These are phyloP conservation scores for Osmanthus fragrans DNA, from an alignment of 257 asterid species.

Conservation along the genomic window DNA sequence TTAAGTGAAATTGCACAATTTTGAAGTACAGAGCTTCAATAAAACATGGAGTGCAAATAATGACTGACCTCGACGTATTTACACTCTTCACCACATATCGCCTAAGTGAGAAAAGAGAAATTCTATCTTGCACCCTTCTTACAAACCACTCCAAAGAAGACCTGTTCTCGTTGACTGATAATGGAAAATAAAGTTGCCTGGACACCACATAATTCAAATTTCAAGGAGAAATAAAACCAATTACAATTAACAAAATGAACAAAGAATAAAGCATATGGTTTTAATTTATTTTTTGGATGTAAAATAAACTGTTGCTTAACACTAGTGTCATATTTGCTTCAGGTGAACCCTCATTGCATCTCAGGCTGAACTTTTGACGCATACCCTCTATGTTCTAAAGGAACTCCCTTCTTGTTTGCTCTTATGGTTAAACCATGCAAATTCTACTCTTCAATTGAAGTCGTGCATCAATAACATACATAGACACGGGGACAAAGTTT, in stretches of 20 bases:
- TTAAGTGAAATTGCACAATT: constrained; percentile 8
- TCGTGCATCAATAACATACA: neutral
- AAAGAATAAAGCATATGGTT: constrained; percentile 2
- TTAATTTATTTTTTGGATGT: neutral
- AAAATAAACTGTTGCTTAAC: constrained; percentile 4
- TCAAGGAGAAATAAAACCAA: constrained; percentile 4
- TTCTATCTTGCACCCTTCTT: constrained; percentile 78
- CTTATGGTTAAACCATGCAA: neutral
- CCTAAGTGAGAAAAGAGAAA: constrained; percentile 66
- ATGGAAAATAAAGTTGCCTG: constrained; percentile 51
- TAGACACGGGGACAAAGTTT: neutral
- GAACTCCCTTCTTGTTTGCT: neutral
- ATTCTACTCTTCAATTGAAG: neutral
- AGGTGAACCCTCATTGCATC: neutral
- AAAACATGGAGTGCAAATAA: constrained; percentile 11
- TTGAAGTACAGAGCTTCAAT: constrained; percentile 1
- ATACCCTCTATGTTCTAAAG: neutral
- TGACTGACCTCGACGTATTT: constrained; percentile 68
- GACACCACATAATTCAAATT: constrained; percentile 19
- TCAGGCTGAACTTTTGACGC: neutral
- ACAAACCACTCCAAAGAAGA: constrained; percentile 75
- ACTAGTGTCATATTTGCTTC: neutral
- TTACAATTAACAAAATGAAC: neutral
- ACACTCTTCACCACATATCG: constrained; percentile 57
- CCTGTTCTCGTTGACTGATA: constrained; percentile 41